phyloP scores from a whole-genome alignment of 768 basidiomycete genomes.

The Termitomyces sp. region DNA sequence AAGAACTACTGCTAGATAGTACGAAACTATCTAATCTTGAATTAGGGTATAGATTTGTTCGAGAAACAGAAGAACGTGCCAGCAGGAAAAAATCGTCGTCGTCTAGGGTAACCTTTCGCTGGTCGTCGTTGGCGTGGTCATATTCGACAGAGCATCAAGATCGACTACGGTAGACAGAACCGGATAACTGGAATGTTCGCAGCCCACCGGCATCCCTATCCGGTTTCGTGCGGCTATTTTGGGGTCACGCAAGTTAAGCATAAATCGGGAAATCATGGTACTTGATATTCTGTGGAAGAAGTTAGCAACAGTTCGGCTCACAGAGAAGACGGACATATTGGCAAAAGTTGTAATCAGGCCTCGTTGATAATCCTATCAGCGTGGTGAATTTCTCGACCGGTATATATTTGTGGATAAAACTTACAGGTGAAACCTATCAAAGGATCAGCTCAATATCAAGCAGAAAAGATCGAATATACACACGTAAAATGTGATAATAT shows the following conservation, averaged over 20 bases:
- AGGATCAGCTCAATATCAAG: background rate
- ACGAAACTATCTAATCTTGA: background rate
- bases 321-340: conserved; percentile 14
- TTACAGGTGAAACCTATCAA: conserved; percentile 13
- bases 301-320: background rate
- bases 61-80: conserved; percentile 4
- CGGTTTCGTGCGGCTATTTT: conserved; percentile 8
- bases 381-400: background rate
- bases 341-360: conserved; percentile 18
- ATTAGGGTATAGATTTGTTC: background rate
- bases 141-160: conserved; percentile 9
- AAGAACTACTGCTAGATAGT: background rate
- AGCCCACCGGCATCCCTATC: background rate
- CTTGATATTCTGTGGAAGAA: conserved; percentile 20
- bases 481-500: conserved; percentile 19
- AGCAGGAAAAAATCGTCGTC: background rate
- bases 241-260: conserved; percentile 26
- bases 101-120: background rate
- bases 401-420: background rate
- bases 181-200: conserved; percentile 10
- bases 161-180: conserved; percentile 15
- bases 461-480: conserved; percentile 5
- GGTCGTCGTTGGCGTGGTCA: background rate
- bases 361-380: conserved; percentile 13
- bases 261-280: conserved; percentile 21